A percentile compares a stretch with the other conserved stretches of the same genome.
Conservation (phyloP, 2,329 filamentous ascomycete genomes). For the Sarocladium kiliense region DNA sequence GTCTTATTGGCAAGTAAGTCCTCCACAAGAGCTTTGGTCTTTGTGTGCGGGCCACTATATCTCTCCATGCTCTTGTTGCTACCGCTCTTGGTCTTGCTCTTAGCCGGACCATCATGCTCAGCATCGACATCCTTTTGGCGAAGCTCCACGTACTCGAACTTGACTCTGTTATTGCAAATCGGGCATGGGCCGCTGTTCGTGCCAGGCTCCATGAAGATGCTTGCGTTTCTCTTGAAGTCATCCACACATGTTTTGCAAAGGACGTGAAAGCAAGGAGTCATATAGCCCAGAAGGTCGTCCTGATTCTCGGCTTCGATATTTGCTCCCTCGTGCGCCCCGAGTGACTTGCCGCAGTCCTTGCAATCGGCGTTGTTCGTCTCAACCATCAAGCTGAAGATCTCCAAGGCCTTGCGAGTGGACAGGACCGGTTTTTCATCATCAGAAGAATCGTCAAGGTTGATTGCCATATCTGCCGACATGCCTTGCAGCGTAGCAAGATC, state of each 20-base stretch:
- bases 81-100: conserved; percentile 23
- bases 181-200: conserved; percentile 53
- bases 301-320: conserved; percentile 54
- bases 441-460: conserved; percentile 80
- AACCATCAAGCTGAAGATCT: conserved; percentile 78
- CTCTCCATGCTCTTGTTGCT: conserved; percentile 52
- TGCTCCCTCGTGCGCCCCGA: conserved; percentile 51
- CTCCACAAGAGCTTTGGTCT: conserved; percentile 77
- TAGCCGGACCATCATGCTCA: conserved; percentile 49
- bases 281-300: conserved; percentile 65
- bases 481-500: conserved; percentile 78
- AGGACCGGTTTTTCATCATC: conserved; percentile 54
- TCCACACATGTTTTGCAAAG: conserved; percentile 72
- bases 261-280: conserved; percentile 84
- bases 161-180: conserved; percentile 61
- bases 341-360: conserved; percentile 60
- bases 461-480: conserved; percentile 76
- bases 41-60: conserved; percentile 86
- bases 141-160: conserved; percentile 62
- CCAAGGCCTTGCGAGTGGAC: conserved; percentile 70
- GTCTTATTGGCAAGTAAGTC: conserved; percentile 62
- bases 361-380: conserved; percentile 77
- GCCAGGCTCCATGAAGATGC: conserved; percentile 28
- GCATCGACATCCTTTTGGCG: conserved; percentile 54
- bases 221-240: conserved; percentile 50